Conservation (phyloP, 2,329 filamentous ascomycete genomes). For the Cercospora sesami region DNA sequence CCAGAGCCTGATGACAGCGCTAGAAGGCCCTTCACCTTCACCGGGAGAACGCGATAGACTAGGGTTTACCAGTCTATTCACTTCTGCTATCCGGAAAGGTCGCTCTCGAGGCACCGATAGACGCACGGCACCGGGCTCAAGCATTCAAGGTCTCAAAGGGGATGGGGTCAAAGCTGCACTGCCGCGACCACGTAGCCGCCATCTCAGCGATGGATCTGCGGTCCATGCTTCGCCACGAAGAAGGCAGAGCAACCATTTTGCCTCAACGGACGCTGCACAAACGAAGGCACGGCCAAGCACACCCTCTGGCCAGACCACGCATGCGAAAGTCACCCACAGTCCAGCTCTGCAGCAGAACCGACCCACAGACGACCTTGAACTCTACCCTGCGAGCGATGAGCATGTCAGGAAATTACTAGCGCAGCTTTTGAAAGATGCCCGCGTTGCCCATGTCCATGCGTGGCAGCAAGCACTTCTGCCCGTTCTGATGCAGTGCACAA, state of each 20-base stretch:
- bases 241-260: constrained; percentile 55
- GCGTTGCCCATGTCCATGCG: constrained; percentile 68
- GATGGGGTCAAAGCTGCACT: constrained; percentile 44
- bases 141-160: constrained; percentile 63
- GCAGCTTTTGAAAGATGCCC: constrained; percentile 76
- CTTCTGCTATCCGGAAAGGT: constrained; percentile 68
- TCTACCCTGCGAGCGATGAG: constrained; percentile 82
- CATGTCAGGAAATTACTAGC: constrained; percentile 83
- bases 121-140: constrained; percentile 55
- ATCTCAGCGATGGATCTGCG: constrained; percentile 79
- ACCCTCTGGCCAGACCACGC: constrained; percentile 22
- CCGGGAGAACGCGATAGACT: constrained; percentile 71
- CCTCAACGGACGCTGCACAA: constrained; percentile 45
- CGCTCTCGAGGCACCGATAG: constrained; percentile 66
- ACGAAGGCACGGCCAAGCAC: constrained; percentile 19
- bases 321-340: constrained; percentile 61
- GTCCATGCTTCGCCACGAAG: constrained; percentile 69
- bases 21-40: constrained; percentile 49
- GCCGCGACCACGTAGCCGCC: constrained; percentile 67
- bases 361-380: constrained; percentile 56
- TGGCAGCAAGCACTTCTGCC: constrained; percentile 93
- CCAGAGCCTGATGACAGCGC: constrained; percentile 75
- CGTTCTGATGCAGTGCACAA: constrained; percentile 84
- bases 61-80: constrained; percentile 70
- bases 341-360: constrained; percentile 66